Base-by-base conservation (phyloP, 805 yeast species). In the Torulaspora microellipsoides region DNA sequence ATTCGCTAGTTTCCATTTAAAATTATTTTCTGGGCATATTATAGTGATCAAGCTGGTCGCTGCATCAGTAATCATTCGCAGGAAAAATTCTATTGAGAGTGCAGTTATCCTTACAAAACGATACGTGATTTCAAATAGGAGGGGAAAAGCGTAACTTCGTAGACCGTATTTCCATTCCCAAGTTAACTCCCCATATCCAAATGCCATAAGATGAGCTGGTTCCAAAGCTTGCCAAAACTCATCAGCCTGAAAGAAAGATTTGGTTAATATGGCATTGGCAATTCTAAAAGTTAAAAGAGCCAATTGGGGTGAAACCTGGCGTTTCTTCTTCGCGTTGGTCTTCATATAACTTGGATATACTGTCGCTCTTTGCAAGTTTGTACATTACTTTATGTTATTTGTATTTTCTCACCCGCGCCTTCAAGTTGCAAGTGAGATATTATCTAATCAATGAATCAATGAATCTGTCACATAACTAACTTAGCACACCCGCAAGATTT, bases 221-320 rank as follows among this genome's bases (percentile, higher is more conserved):
- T 93, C 99, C 40, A 93, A 67, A 0, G 90, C 72, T 65, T 93
- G 99, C 80, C 83, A 93, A 65, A 74, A 93, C 64, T 93, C 99
- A 63, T 93, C 99, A 0, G 99, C 91, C 62, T 93, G 99, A 66
- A 93, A 93, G 59, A 80, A 93, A 0, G 98, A 88, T 43, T 60
- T 60, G 4, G 78, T 76, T 1, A 80, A 61, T 17, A 85, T 58
- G 0, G 95, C 77, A 62, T 89, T 88, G 54, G 76, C 27, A 8
- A 82, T 48, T 31, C 95, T 64, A n/a, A 75, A 50, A 0, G 68
- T 38, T 2, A 77, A 43, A 5, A 78, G 50, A 40, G 58, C 56
- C 15, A 57, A 56, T 3, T 63, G 36, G 15, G 49, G 15, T 45
- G 35, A 53, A 27, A 9, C 45, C 38, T 12, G 34, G 34, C 9